Evolutionary conservation across 441 rosid genomes (phyloP), one percentile per base, ranked within the genome.

Genomic region (Lepidium campestre): DNA sequence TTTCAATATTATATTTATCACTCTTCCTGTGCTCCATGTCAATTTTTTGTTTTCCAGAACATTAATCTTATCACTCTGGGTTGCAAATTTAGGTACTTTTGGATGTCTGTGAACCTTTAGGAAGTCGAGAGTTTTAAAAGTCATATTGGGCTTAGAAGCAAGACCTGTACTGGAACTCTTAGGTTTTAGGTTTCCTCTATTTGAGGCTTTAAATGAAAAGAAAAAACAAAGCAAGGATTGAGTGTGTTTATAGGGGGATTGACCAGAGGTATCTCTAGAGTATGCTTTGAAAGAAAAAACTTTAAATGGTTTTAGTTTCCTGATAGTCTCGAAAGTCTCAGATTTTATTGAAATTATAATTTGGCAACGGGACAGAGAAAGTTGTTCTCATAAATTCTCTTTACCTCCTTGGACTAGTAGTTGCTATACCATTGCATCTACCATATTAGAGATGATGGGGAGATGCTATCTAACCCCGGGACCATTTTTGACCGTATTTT

Each of bases 401-500:
- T 54, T 60, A 54, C 37, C n/a, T 59, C 27, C 18, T 7, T 65
- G 67, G 60, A 36, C 54, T 60, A 36, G 66, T 60, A 36, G 66
- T 47, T 36, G 52, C 68, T 66, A 45, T 60, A 60, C 66, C 50
- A 52, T 58, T 66, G 29, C 62, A 64, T 40, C 48, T 59, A 41
- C 60, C 48, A 57, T 72, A 49, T 65, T 50, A 50, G 67, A 67
- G 64, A 67, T 73, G 68, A 73, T 60, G 57, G 64, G 48, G 34
- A 73, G 53, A 46, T 60, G 64, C 40, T 67, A 37, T 73, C 64
- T 61, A 61, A 67, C 39, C 39, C 20, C 4, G 66, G 73, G 78
- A 74, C 78, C 66, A 74, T 74, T 68, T 68, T 68, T 68, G 78
- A 74, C 74, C 17, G 22, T 57, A 25, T 63, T 25, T 39, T 39